Base-by-base conservation (phyloP, 176 grass and related monocot species). In the Carex myosuroides region DNA sequence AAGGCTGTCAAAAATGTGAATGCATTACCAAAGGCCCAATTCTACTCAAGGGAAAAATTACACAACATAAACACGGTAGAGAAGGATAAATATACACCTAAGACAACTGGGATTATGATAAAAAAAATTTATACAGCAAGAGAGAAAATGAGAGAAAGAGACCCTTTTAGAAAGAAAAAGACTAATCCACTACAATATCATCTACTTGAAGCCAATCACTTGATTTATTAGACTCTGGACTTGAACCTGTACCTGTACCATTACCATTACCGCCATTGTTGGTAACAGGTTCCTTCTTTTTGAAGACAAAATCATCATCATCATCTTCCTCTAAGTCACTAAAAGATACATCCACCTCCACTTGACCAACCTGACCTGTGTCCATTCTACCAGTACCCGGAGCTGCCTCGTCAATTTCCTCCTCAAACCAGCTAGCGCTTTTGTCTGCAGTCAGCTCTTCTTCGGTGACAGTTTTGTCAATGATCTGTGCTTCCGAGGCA, bases 331-430 rank as follows among this genome's bases (percentile, higher is more conserved):
- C 75, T 35, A 79, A 79, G 16, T 79, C 75, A 9, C 54, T 79
- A 10, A 58, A 79, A 5, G 75, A 79, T 56, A 79, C 74, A 79
- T 79, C 78, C n/a, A 60, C 78, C 58, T 81, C 78, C 58, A 17
- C 75, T 58, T 56, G 29, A 57, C 54, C 54, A 17, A 79, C 5
- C n/a, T 1, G 8, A 44, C 35, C 68, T 46, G 37, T 6, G 16
- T 3, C 68, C 20, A 20, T 44, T 48, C 11, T 71, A 71, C 68
- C 68, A 46, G 17, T 71, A 44, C 39, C 18, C 16, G 21, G 17
- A 71, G 16, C 39, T 2, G 17, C 9, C 39, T 71, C 68, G 44
- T 71, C 68, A 9, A 71, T 22, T 20, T 71, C 68, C 68, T 71
- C 68, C 37, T 71, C 68, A 71, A 71, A 71, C 68, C 68, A 71